Evolutionary conservation across 2,329 filamentous ascomycete genomes (phyloP), one percentile per base, ranked within the genome.

Genomic region (Dothideomycetidae sp.): DNA sequence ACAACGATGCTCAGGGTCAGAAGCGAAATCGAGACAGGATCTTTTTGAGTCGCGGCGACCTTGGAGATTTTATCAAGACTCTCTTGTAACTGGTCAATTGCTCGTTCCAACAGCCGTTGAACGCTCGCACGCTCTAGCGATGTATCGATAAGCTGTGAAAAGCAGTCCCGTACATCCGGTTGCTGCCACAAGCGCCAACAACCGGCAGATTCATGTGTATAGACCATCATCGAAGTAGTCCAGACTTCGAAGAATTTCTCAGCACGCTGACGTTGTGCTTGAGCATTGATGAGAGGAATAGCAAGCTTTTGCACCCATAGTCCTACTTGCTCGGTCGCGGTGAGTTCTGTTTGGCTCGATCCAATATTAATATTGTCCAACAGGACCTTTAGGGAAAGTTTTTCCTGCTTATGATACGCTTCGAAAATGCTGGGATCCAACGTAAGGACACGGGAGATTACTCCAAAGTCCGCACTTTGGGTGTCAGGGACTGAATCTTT

Each of bases 361-460:
- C 17, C 3, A 12, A 17, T 23, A 5, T 16, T 31, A 5, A 21
- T 31, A 29, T 16, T n/a, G 7, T 40, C 19, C 35, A 46, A 43
- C 9, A 46, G 16, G 29, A 39, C 28, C 14, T 41, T 15, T 9
- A 41, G 16, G 11, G 44, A 16, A 34, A 31, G 35, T 5, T 40
- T 26, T 12, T 19, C 37, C 18, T 37, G 37, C 15, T 16, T 18
- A 29, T 18, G 32, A 15, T 10, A n/a, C 29, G 10, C 45, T 5
- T 64, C 51, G 42, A 69, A 67, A 4, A 64, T 56, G 42, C 61
- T 12, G n/a, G 3, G 16, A 26, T 28, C 36, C 13, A 31, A 14
- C 11, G 18, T 15, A 3, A 39, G 9, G 7, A 33, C 29, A 9
- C 17, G 53, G 9, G 58, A 54, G 11, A 68, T 39, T 12, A 68